A percentile compares a stretch with the other conserved stretches of the same genome.
Evolutionary conservation across 441 rosid genomes (phyloP).

Genomic region (Gossypium trilobum): DNA sequence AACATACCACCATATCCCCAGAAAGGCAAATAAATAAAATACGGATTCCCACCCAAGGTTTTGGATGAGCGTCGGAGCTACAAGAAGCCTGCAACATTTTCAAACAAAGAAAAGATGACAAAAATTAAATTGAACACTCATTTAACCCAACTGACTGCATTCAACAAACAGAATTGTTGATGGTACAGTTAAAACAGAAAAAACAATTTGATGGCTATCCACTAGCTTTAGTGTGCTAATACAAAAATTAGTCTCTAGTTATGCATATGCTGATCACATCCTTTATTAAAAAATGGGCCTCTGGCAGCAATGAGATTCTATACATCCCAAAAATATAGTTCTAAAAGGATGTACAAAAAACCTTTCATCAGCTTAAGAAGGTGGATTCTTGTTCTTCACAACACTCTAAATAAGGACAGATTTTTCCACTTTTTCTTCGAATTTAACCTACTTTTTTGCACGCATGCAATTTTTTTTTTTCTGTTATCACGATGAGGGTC

Average conservation of each 20-base stretch:
- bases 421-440: neutral
- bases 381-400: slow-evolving; percentile 6
- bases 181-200: neutral
- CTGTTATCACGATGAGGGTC: neutral
- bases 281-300: neutral
- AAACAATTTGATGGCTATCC: neutral
- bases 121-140: slow-evolving; percentile 4
- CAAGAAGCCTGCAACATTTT: slow-evolving; percentile 64
- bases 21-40: slow-evolving; percentile 64
- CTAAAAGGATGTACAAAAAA: neutral
- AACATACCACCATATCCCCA: slow-evolving; percentile 76
- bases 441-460: neutral
- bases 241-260: neutral
- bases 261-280: neutral
- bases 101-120: slow-evolving; percentile 14
- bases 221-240: neutral
- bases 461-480: neutral
- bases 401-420: neutral
- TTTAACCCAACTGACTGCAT: neutral
- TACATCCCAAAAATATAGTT: neutral
- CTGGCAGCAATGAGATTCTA: neutral
- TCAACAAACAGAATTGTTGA: neutral
- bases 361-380: neutral
- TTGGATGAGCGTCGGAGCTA: slow-evolving; percentile 84
- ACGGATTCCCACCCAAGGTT: slow-evolving; percentile 82